These are phyloP conservation scores for Basidiobolus heterosporus DNA, from an alignment of 371 early-diverging fungal genomes.

Conservation along the genomic window DNA sequence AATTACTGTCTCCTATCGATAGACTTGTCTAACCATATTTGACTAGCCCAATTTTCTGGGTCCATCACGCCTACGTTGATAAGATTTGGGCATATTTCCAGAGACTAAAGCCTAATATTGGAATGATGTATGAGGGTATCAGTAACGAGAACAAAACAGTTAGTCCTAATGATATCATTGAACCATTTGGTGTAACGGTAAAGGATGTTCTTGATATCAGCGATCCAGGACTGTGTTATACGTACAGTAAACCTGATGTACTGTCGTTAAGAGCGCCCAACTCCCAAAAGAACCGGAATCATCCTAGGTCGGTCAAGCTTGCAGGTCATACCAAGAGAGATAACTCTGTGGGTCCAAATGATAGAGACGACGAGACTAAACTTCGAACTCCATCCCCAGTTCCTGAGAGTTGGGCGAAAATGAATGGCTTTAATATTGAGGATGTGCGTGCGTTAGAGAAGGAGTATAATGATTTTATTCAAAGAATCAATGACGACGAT, in stretches of 20 bases:
- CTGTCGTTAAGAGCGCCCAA: too few species aligned
- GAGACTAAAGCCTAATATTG: not conserved
- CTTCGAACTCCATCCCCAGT: not conserved
- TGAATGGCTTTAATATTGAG: not conserved
- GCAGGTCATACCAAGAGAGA: not conserved
- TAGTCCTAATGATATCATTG: not conserved
- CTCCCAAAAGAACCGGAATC: too few species aligned
- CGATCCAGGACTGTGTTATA: not conserved
- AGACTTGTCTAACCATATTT: too few species aligned
- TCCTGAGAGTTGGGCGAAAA: not conserved
- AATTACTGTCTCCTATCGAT: too few species aligned
- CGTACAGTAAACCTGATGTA: too few species aligned
- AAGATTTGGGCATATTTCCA: conserved; percentile 2
- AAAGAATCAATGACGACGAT: too few species aligned
- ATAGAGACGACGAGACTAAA: not conserved
- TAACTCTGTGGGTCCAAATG: not conserved
- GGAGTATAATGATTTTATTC: too few species aligned
- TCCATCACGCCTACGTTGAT: conserved; percentile 7
- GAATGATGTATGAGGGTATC: not conserved
- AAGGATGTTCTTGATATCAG: conserved; percentile 1
- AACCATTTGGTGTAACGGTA: conserved; percentile 3
- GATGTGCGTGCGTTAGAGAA: not conserved
- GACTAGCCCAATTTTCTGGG: conserved; percentile 3
- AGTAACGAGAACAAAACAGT: not conserved
- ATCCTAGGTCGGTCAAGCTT: too few species aligned